Evolutionary conservation across 2,329 filamentous ascomycete genomes (phyloP), one percentile per base, ranked within the genome.

Genomic region (Proliferodiscus dingleyae): DNA sequence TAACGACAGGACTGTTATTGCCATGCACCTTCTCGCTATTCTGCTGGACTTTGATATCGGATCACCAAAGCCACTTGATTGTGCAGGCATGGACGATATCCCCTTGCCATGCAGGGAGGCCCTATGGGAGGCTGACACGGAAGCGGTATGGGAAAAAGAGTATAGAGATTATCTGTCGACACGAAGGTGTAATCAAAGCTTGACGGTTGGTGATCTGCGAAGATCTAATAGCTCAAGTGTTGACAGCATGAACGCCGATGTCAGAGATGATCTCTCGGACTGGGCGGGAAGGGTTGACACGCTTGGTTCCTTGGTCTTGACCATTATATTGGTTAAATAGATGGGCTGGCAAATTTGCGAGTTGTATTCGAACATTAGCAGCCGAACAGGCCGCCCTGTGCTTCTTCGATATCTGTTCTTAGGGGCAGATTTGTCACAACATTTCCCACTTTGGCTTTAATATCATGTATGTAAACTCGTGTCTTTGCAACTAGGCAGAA

Each of bases 371-470:
- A 32, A 5, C 11, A 36, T 56, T 26, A 61, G 18, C 53, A 18
- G 3, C 57, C 53, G 43, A 61, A 63, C 11, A 60, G 43, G 6
- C 53, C n/a, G n/a, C n/a, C 46, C 24, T 45, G 56, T 1, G 43
- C 44, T 30, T 57, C 54, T 2, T 34, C 15, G 9, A 48, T 32
- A 13, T 52, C 51, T 15, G 39, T 46, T 5, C 53, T 55, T 43
- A 80, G 56, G 19, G 64, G 52, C 4, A 81, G 60, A 45, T 72
- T 71, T 7, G 71, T 77, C 15, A 90, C 77, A 13, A 73, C 66
- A 58, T 89, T 90, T 5, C 86, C 86, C 59, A 89, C 81, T 68
- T 89, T 90, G 26, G 73, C 75, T 66, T 89, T 90, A 52, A 91
- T 66, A 7, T 74, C 77, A 6, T 73, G 66, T 38, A 88, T 79